Evolutionary conservation across 495 filamentous ascomycete genomes (phyloP), one percentile per base, ranked within the genome.

Genomic region (Penicillium ochrochloron): DNA sequence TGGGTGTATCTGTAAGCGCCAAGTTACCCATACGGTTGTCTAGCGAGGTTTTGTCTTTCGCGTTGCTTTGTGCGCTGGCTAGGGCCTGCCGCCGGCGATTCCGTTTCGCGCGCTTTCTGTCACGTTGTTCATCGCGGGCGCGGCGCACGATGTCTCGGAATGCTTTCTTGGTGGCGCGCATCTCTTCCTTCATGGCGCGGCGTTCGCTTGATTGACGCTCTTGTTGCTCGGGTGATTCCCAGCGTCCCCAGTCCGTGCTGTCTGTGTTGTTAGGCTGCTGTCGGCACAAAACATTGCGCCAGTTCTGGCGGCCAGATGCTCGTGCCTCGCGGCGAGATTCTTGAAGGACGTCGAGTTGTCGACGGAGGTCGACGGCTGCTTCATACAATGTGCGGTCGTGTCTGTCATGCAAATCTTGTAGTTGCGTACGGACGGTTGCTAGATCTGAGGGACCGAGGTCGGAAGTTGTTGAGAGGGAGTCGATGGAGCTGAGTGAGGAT

Each of bases 381-480:
- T 77, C 74, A 55, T 80, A 75, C 11, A 81, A 57, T 17, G 76
- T 73, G 9, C 78, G 78, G 57, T 78, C 76, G 50, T 82, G 78
- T 15, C 76, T 69, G 39, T 77, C 73, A 37, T 80, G 63, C 1
- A 82, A 63, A 11, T 74, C 73, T 10, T 77, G 67, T 15, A 82
- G 70, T 51, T 82, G 80, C 14, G 72, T 66, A 52, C 80, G 78
- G 21, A 80, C 68, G 7, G 73, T 75, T 42, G 77, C 75, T 25
- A 81, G 75, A 57, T 82, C 80, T 6, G 78, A 76, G 11, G 76
- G 68, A 57, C 67, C 71, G 31, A 82, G 72, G 11, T 81, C 78
- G 9, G 78, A 81, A 3, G 76, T 76, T 14, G 78, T 79, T 19
- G 76, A 78, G 9, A 81, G 55, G 19, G 78, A 75, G 39, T 81